These are phyloP conservation scores for Fusarium abutilonis DNA, from an alignment of 2,329 filamentous ascomycete species.

Conservation along the genomic window DNA sequence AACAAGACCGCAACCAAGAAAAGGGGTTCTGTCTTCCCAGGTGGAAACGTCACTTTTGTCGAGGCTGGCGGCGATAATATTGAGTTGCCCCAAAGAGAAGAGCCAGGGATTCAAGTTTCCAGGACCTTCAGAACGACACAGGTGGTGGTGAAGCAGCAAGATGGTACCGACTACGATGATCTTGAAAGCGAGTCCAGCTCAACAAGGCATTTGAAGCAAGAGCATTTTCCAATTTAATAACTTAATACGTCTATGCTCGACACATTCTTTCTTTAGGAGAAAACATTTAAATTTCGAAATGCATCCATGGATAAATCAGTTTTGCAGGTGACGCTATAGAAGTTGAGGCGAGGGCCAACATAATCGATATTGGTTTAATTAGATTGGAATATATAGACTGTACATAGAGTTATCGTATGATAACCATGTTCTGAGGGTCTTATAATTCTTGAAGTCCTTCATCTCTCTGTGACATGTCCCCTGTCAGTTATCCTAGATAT, in stretches of 20 bases:
- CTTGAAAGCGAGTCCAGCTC: slow-evolving; percentile 43
- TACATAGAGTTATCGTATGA: slow-evolving; percentile 11
- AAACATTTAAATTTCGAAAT: neutral
- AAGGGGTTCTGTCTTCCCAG: slow-evolving; percentile 34
- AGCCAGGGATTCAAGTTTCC: slow-evolving; percentile 40
- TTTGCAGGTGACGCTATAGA: too few species aligned
- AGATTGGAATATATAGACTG: neutral
- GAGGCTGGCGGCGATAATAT: slow-evolving; percentile 37
- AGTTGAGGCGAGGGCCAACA: too few species aligned
- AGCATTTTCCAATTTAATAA: slow-evolving; percentile 25
- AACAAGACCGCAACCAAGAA: slow-evolving; percentile 22
- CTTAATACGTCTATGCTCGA: neutral
- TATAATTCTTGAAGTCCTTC: neutral
- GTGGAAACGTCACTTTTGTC: slow-evolving; percentile 36
- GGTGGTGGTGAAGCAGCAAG: slow-evolving; percentile 35
- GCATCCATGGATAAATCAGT: too few species aligned
- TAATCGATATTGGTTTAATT: too few species aligned
- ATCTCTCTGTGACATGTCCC: slow-evolving; percentile 1
- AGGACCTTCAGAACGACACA: slow-evolving; percentile 42
- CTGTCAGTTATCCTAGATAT: neutral
- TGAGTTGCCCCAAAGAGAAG: slow-evolving; percentile 31
- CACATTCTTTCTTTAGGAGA: neutral
- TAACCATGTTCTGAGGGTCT: neutral
- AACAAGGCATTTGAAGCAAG: slow-evolving; percentile 38
- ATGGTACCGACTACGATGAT: slow-evolving; percentile 38